Conservation (phyloP, 2,329 filamentous ascomycete species). For the Paecilomyces fulvus region DNA sequence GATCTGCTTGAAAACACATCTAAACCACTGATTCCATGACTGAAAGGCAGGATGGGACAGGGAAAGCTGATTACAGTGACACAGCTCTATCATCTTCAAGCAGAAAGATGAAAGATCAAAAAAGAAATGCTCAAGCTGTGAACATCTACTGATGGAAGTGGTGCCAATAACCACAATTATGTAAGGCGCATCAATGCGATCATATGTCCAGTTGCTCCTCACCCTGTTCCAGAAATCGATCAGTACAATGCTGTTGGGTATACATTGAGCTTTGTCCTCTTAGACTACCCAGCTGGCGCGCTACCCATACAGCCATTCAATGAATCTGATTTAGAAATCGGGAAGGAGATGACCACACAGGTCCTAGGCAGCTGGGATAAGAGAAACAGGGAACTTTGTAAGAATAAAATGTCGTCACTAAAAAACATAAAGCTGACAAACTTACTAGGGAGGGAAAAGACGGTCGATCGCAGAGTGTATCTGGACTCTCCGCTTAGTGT, state of each 20-base stretch:
- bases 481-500: slow-evolving; percentile 47
- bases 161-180: slow-evolving; percentile 25
- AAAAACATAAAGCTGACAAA: too few relatives aligned
- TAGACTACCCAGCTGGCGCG: slow-evolving; percentile 54
- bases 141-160: slow-evolving; percentile 23
- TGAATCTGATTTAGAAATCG: slow-evolving; percentile 42
- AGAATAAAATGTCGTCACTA: too few relatives aligned
- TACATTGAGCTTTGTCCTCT: slow-evolving; percentile 51
- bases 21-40: slow-evolving; percentile 54
- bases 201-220: slow-evolving; percentile 55
- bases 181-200: slow-evolving; percentile 50
- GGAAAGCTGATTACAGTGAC: slow-evolving; percentile 41
- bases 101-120: slow-evolving; percentile 44
- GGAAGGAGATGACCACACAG: slow-evolving; percentile 34
- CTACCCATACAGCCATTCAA: slow-evolving; percentile 47
- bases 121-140: slow-evolving; percentile 52
- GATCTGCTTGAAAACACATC: slow-evolving; percentile 47
- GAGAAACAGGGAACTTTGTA: slow-evolving; percentile 51
- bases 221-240: slow-evolving; percentile 55
- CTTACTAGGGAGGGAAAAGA: too few relatives aligned
- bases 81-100: slow-evolving; percentile 46
- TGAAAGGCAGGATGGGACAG: slow-evolving; percentile 44
- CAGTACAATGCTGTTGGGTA: slow-evolving; percentile 56
- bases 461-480: slow-evolving; percentile 46
- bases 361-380: slow-evolving; percentile 51